A percentile compares a stretch with the other conserved stretches of the same genome.
These are phyloP conservation scores for Phytophthora sansomeana DNA, from an alignment of 352 stramenopile species.

Conservation along the genomic window DNA sequence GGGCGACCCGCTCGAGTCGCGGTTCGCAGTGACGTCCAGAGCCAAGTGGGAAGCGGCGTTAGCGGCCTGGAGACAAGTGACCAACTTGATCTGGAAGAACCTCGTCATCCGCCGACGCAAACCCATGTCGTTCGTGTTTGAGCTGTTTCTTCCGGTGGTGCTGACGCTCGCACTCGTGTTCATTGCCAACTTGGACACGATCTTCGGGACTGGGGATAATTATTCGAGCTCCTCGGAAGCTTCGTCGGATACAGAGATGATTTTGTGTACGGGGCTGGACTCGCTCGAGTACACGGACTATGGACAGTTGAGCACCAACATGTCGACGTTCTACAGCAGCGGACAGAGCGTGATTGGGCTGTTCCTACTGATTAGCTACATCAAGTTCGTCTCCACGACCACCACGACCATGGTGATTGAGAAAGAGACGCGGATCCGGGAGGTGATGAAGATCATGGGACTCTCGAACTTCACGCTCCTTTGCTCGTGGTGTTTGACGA, in stretches of 20 bases:
- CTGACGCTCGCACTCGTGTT: constrained; percentile 62
- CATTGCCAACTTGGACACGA: constrained; percentile 65
- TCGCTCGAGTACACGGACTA: constrained; percentile 38
- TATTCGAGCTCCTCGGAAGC: constrained; percentile 27
- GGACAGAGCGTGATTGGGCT: constrained; percentile 71
- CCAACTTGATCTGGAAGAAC: constrained; percentile 83
- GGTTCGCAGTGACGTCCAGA: constrained; percentile 29
- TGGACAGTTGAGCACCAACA: constrained; percentile 48
- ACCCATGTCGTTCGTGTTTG: constrained; percentile 63
- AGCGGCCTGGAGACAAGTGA: constrained; percentile 54
- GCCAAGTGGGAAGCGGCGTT: constrained; percentile 42
- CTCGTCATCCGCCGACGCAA: constrained; percentile 54
- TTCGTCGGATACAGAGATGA: constrained; percentile 18
- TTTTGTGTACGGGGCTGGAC: constrained; percentile 51
- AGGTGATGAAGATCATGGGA: constrained; percentile 90
- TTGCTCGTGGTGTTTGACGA: constrained; percentile 68
- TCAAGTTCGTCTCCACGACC: constrained; percentile 74
- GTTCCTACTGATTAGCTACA: constrained; percentile 66
- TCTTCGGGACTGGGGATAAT: constrained; percentile 41
- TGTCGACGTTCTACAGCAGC: constrained; percentile 69
- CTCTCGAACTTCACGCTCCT: constrained; percentile 68
- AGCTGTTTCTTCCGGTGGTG: constrained; percentile 63
- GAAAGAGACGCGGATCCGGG: constrained; percentile 80
- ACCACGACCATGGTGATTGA: constrained; percentile 80
- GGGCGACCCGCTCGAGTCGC: constrained; percentile 30